Conservation (phyloP, 2,329 filamentous ascomycete genomes). For the Aspergillus fructus region DNA sequence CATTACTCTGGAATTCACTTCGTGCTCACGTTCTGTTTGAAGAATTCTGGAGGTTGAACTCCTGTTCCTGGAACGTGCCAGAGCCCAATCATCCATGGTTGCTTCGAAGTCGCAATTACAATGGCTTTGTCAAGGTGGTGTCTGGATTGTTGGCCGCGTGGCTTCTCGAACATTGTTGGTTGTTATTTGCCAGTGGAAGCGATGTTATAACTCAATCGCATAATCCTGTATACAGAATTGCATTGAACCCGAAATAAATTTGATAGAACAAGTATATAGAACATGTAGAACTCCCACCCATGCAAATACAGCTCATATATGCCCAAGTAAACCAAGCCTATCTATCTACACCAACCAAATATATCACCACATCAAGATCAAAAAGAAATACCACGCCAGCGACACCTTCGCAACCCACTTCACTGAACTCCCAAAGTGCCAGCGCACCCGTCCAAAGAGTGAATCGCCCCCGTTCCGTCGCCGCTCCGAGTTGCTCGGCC, state of each 20-base stretch:
- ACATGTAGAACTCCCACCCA: neutral
- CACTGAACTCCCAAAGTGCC: slow-evolving; percentile 62
- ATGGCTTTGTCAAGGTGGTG: neutral
- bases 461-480: slow-evolving; percentile 23
- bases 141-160: too few relatives aligned
- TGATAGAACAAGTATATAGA: neutral
- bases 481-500: slow-evolving; percentile 18
- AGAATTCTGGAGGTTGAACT: neutral
- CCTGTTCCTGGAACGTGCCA: neutral
- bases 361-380: slow-evolving; percentile 61
- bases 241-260: neutral
- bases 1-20: too few relatives aligned
- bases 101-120: neutral
- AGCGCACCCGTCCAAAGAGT: slow-evolving; percentile 45
- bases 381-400: slow-evolving; percentile 63
- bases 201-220: neutral
- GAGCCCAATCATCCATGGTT: neutral
- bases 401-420: slow-evolving; percentile 65
- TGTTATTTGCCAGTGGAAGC: too few relatives aligned
- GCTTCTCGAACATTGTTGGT: too few relatives aligned
- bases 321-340: neutral
- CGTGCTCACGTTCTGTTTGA: too few relatives aligned
- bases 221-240: neutral
- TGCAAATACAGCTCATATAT: neutral
- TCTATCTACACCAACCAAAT: neutral